Evolutionary conservation across 768 basidiomycete genomes (phyloP).

Genomic region (Lactarius sanguifluus): DNA sequence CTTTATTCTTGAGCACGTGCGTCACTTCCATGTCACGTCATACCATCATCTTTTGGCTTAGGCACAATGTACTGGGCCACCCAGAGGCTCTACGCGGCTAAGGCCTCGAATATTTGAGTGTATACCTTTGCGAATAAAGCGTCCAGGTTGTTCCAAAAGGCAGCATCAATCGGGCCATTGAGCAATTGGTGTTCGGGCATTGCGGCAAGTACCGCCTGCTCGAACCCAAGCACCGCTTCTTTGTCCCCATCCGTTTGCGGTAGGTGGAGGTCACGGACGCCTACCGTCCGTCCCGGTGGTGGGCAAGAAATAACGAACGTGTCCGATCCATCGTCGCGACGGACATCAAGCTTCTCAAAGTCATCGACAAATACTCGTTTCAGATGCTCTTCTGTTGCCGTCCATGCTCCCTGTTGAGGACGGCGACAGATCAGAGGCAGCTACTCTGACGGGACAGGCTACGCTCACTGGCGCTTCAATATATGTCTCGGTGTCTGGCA

Average conservation of each 20-base stretch:
- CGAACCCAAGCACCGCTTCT: neutral
- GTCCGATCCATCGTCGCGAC: conserved; percentile 1
- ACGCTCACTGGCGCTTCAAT: neutral
- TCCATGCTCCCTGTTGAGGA: conserved; percentile 2
- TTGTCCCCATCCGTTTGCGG: neutral
- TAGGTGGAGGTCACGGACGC: conserved; percentile 3
- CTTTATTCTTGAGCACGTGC: too few species aligned
- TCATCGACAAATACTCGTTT: neutral
- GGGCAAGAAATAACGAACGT: conserved; percentile 9
- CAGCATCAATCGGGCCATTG: neutral
- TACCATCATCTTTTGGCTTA: too few species aligned
- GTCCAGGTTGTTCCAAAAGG: neutral
- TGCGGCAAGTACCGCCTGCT: neutral
- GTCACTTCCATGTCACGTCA: too few species aligned
- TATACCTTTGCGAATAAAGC: neutral
- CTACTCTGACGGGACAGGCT: neutral
- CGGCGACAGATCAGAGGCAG: neutral
- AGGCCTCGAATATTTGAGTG: neutral
- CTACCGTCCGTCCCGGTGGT: neutral
- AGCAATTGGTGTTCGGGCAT: neutral
- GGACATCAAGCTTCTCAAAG: neutral
- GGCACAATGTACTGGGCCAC: too few species aligned
- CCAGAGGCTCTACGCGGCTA: neutral
- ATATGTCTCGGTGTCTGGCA: neutral
- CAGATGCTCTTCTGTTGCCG: neutral